Base-by-base conservation (phyloP, 1,284 basidiomycete genomes). In the Amylostereum chailletii region DNA sequence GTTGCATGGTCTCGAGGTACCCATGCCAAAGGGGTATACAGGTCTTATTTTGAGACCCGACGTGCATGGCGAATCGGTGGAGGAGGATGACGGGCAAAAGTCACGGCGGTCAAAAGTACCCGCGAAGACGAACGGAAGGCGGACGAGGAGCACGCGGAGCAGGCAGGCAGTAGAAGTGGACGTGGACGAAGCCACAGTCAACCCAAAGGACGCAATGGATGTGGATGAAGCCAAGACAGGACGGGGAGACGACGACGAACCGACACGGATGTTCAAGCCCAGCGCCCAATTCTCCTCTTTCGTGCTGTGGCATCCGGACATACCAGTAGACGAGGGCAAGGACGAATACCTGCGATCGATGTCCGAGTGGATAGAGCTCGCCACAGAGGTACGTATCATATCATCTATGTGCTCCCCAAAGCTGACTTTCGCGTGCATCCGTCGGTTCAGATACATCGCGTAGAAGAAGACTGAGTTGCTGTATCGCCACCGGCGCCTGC, bases 261-360 rank as follows among this genome's bases (percentile, higher is more conserved):
- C 62, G 4, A 59, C 60, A 26, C 71, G 68, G 46, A 65, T 57
- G 11, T 65, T 86, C 47, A 56, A 63, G 26, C 74, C 81, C 2
- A 64, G 64, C 2, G 72, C 73, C 0, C 71, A 67, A 34, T 90
- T 90, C 59, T 65, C 71, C 3, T 76, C 75, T 1, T 77, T 90
- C 56, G 71, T 75, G 27, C 59, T 90, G 9, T 90, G 87, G 87
- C 73, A 81, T 54, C 74, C 84, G 2, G 88, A 90, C 61, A 74
- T 76, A 29, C 76, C 80, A 0, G 75, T 83, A 0, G 81, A 88
- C 53, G 76, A 77, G 45, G 75, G 73, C 2, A 68, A 67, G 46
- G 88, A 90, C 57, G 83, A 86, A 55, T 90, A 89, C 60, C 64
- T 75, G 42, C 72, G 83, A 9, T 65, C 79, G 3, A 58, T 90